Evolutionary conservation across 2,329 filamentous ascomycete genomes (phyloP).

Genomic region (Alternaria burnsii): DNA sequence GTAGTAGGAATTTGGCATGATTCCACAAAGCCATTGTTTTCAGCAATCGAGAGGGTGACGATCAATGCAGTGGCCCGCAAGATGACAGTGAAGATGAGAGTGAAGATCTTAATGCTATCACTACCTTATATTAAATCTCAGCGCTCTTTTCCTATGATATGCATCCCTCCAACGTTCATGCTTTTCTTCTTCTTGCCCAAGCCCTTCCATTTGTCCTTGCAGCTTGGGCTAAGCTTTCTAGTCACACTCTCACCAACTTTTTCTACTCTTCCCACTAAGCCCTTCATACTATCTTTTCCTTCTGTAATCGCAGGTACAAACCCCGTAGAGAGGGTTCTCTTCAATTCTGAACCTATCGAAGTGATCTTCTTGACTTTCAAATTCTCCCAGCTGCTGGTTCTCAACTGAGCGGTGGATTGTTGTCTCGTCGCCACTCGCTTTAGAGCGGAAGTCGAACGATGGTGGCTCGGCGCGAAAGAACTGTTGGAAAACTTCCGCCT

Average conservation of each 20-base stretch:
- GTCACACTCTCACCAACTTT: background rate
- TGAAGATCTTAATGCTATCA: too few relatives aligned
- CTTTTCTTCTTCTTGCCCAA: background rate
- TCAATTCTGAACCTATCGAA: slow-evolving; percentile 1
- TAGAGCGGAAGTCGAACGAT: background rate
- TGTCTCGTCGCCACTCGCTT: background rate
- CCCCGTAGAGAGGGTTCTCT: background rate
- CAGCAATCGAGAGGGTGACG: background rate
- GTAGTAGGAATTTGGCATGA: background rate
- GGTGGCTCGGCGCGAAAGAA: background rate
- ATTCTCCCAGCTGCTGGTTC: slow-evolving; percentile 1
- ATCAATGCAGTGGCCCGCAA: background rate
- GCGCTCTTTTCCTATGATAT: background rate
- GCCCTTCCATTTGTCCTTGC: background rate
- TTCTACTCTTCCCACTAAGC: slow-evolving; percentile 2
- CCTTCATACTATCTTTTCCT: background rate
- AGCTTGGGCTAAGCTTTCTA: slow-evolving; percentile 1
- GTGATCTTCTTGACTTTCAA: background rate
- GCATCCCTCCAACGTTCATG: background rate
- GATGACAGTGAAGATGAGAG: background rate
- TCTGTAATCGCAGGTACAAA: background rate
- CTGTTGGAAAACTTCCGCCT: background rate
- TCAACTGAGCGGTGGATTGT: background rate
- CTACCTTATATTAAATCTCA: background rate
- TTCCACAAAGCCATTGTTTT: background rate